phyloP scores from a whole-genome alignment of 106 monocot species.

The Xerophyta viscosa region DNA sequence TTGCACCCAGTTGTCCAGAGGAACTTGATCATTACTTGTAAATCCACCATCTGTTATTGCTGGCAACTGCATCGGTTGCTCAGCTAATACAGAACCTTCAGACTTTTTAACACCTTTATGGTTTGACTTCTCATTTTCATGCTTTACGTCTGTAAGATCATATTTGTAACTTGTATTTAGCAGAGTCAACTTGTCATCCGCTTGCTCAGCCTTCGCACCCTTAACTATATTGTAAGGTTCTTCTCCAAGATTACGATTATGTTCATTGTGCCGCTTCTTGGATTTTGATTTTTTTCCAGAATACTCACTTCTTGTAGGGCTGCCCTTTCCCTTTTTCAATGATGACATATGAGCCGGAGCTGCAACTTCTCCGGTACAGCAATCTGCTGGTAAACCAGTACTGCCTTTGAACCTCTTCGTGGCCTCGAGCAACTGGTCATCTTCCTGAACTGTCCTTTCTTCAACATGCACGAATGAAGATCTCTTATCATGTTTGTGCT shows the following conservation, averaged over 20 bases:
- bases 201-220: constrained; percentile 17
- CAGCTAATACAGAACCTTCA: too few species aligned
- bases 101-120: neutral
- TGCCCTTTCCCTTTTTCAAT: constrained; percentile 45
- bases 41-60: neutral
- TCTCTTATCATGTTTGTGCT: constrained; percentile 13
- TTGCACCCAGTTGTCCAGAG: constrained; percentile 20
- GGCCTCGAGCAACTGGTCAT: constrained; percentile 22
- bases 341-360: constrained; percentile 15
- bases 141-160: neutral
- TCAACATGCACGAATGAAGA: constrained; percentile 12
- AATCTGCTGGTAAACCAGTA: constrained; percentile 11
- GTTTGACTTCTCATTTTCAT: constrained; percentile 11
- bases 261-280: constrained; percentile 19
- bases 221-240: constrained; percentile 7
- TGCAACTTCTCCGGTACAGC: constrained; percentile 8
- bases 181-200: neutral
- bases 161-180: neutral
- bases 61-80: neutral
- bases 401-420: constrained; percentile 27
- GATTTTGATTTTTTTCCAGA: constrained; percentile 23
- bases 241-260: neutral
- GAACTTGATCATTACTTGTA: constrained; percentile 9
- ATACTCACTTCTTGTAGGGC: constrained; percentile 21
- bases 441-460: constrained; percentile 23